Percentiles rank a stretch among this genome's conserved stretches.
phyloP scores from a whole-genome alignment of 352 stramenopile genomes.

The Phytophthora parvispora region DNA sequence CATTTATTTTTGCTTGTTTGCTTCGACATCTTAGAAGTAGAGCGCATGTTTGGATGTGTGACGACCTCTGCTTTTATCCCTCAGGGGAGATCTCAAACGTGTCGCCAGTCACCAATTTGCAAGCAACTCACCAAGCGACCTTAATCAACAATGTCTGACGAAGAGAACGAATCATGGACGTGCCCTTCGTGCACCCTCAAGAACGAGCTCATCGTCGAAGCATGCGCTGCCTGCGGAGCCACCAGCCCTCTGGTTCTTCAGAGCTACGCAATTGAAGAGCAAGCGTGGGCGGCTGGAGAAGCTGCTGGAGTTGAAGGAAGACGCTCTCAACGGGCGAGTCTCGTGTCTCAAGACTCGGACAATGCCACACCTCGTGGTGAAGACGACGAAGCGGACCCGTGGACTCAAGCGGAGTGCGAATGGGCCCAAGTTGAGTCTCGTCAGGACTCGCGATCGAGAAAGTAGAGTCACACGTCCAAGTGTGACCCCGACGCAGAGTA shows the following conservation, averaged over 20 bases:
- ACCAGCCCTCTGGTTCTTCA: constrained; percentile 77
- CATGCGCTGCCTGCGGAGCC: constrained; percentile 69
- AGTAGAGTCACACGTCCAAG: no score
- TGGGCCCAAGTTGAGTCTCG: constrained; percentile 73
- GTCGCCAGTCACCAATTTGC: constrained; percentile 24
- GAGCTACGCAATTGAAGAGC: constrained; percentile 62
- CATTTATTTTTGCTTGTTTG: constrained; percentile 19
- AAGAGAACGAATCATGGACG: constrained; percentile 49
- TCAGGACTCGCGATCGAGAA: constrained; percentile 45
- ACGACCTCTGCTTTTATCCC: background rate
- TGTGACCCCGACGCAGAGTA: no score
- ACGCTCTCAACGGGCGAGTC: constrained; percentile 32
- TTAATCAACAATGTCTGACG: constrained; percentile 29
- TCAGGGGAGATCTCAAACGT: background rate
- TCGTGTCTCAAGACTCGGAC: constrained; percentile 49
- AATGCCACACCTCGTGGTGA: constrained; percentile 39
- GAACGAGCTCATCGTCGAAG: constrained; percentile 66
- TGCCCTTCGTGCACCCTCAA: constrained; percentile 68
- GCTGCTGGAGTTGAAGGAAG: constrained; percentile 8
- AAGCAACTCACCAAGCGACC: background rate
- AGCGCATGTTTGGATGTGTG: background rate
- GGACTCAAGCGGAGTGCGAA: constrained; percentile 73
- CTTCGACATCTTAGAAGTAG: constrained; percentile 19
- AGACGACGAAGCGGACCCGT: constrained; percentile 59
- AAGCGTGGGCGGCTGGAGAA: constrained; percentile 18